Evolutionary conservation across 2,329 filamentous ascomycete genomes (phyloP).

Genomic region (Leptographium procerum): DNA sequence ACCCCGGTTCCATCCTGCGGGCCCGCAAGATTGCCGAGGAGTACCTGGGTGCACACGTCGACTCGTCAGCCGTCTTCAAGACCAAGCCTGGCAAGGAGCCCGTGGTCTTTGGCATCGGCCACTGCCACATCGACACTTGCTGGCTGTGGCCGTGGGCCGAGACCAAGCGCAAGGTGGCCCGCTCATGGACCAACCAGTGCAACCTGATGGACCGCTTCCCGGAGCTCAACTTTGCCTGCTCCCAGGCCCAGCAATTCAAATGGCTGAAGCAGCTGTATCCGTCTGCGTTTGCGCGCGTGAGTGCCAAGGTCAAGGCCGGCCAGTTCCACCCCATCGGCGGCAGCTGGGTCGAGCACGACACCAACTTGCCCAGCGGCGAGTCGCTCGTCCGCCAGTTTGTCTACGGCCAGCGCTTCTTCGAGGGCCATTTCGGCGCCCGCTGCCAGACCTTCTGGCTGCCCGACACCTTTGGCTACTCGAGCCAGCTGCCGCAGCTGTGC

Average conservation of each 20-base stretch:
- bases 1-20: constrained; percentile 65
- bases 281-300: constrained; percentile 78
- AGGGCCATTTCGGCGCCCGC: constrained; percentile 81
- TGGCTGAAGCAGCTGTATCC: constrained; percentile 91
- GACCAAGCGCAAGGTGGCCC: constrained; percentile 89
- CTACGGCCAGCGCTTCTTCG: constrained; percentile 90
- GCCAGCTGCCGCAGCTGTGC: constrained; percentile 87
- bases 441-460: constrained; percentile 94
- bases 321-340: constrained; percentile 92
- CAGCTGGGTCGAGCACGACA: constrained; percentile 98
- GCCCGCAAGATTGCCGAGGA: constrained; percentile 73
- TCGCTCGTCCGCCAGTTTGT: constrained; percentile 89
- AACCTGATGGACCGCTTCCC: constrained; percentile 91
- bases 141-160: constrained; percentile 99
- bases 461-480: constrained; percentile 95
- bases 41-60: constrained; percentile 70
- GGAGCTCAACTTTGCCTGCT: constrained; percentile 84
- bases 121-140: constrained; percentile 96
- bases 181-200: constrained; percentile 95
- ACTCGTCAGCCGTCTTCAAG: constrained; percentile 76
- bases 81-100: constrained; percentile 58
- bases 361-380: constrained; percentile 92
- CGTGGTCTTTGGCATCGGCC: constrained; percentile 79
- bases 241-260: constrained; percentile 94
- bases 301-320: constrained; percentile 79